Conservation (phyloP, 768 basidiomycete species). For the Suillus americanus region DNA sequence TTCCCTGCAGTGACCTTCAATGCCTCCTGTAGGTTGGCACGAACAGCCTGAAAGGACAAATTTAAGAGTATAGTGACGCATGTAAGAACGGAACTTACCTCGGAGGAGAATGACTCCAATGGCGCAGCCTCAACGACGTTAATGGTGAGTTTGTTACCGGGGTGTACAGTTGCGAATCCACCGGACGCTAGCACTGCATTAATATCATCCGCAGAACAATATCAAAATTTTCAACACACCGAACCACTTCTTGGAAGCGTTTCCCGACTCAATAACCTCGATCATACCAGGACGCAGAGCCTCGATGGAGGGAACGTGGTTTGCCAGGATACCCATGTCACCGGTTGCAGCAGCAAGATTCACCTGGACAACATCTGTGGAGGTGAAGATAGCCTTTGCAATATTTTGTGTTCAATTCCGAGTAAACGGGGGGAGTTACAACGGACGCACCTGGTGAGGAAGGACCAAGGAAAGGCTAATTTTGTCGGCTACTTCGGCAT, state of each 20-base stretch:
- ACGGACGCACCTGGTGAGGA: slow-evolving; percentile 82
- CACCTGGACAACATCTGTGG: slow-evolving; percentile 91
- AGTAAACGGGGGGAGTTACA: slow-evolving; percentile 3
- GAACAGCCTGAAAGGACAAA: slow-evolving; percentile 67
- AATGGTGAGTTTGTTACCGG: slow-evolving; percentile 94
- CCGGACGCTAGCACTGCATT: slow-evolving; percentile 67
- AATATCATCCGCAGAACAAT: slow-evolving; percentile 1
- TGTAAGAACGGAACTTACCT: slow-evolving; percentile 52
- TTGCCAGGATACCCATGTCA: slow-evolving; percentile 99
- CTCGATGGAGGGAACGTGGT: slow-evolving; percentile 98
- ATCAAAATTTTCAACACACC: slow-evolving; percentile 52
- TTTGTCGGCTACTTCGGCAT: slow-evolving; percentile 90
- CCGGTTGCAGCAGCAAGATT: slow-evolving; percentile 92
- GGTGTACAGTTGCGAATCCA: slow-evolving; percentile 97
- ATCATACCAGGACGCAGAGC: slow-evolving; percentile 91
- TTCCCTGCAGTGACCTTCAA: slow-evolving; percentile 75
- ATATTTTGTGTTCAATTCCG: slow-evolving; percentile 15
- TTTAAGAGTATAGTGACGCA: slow-evolving; percentile 9
- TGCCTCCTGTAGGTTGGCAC: slow-evolving; percentile 87
- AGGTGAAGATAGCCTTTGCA: slow-evolving; percentile 82
- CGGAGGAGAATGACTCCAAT: slow-evolving; percentile 84
- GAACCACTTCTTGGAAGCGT: slow-evolving; percentile 92
- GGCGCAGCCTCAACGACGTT: slow-evolving; percentile 97
- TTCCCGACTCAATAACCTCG: slow-evolving; percentile 85
- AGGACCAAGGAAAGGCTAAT: slow-evolving; percentile 91